Evolutionary conservation across 768 basidiomycete genomes (phyloP).

Genomic region (Trametes maxima): DNA sequence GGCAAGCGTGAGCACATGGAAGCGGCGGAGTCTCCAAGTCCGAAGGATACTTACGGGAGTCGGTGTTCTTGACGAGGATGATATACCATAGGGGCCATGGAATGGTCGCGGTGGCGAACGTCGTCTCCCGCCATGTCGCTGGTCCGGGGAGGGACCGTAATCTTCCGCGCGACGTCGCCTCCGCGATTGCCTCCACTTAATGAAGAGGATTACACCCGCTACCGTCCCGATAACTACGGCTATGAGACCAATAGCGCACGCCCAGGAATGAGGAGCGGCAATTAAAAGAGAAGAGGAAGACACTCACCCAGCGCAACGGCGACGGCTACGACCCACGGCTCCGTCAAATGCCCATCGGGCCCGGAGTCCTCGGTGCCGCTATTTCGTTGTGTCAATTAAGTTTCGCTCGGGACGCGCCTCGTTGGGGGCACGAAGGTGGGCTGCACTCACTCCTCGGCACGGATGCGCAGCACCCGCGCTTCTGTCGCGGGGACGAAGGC

Average conservation of each 20-base stretch:
- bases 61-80: slow-evolving; percentile 10
- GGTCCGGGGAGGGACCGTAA: not conserved
- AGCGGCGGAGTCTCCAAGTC: not conserved
- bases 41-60: slow-evolving; percentile 9
- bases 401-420: not conserved
- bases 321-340: slow-evolving; percentile 35
- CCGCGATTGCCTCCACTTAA: slow-evolving; percentile 17
- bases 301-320: slow-evolving; percentile 29
- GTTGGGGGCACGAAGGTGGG: not conserved
- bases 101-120: not conserved
- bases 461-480: not conserved
- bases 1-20: not conserved
- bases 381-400: not conserved
- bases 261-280: not conserved
- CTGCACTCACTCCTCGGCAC: slow-evolving; percentile 7
- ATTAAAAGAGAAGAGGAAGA: not conserved
- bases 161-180: slow-evolving; percentile 3
- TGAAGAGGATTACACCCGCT: slow-evolving; percentile 3
- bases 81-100: slow-evolving; percentile 17
- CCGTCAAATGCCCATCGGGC: slow-evolving; percentile 28
- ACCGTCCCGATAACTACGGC: slow-evolving; percentile 18
- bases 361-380: slow-evolving; percentile 6
- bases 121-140: not conserved
- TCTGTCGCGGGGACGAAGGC: not conserved
- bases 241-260: not conserved